Conservation (phyloP, 345 rosid species). For the Geranium brycei region DNA sequence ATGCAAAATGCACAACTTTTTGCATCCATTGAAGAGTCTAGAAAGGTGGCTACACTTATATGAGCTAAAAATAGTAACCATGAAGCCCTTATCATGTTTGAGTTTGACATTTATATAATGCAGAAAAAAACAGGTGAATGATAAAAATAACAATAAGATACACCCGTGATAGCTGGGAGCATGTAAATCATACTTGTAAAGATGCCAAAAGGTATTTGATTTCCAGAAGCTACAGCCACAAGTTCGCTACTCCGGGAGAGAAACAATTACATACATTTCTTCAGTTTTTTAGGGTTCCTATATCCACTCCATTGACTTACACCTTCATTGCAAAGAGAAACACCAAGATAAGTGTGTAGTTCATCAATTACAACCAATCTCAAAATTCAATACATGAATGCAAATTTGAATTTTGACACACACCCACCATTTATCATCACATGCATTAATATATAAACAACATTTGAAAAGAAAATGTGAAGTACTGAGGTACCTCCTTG, state of each 20-base stretch:
- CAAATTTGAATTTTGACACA: background rate
- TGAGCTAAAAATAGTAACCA: too few species aligned
- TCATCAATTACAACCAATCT: background rate
- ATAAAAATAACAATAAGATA: background rate
- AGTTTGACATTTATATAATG: too few species aligned
- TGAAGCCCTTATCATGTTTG: background rate
- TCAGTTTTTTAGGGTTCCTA: conserved; percentile 27
- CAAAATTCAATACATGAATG: background rate
- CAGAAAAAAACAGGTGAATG: too few species aligned
- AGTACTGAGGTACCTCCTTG: conserved; percentile 17
- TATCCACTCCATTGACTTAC: conserved; percentile 43
- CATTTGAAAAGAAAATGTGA: background rate
- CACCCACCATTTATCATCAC: conserved; percentile 1
- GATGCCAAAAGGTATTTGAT: conserved; percentile 56
- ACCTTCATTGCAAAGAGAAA: conserved; percentile 28
- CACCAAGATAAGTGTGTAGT: background rate
- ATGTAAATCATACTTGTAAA: conserved; percentile 41
- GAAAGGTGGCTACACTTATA: too few species aligned
- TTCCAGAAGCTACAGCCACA: conserved; percentile 68
- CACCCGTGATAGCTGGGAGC: background rate
- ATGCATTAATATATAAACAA: background rate
- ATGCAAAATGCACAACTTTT: too few species aligned
- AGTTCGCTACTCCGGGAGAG: conserved; percentile 63
- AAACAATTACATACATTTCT: conserved; percentile 39
- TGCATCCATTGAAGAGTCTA: too few species aligned